These are phyloP conservation scores for Blumeriella jaapii DNA, from an alignment of 2,329 filamentous ascomycete genomes.

Conservation along the genomic window DNA sequence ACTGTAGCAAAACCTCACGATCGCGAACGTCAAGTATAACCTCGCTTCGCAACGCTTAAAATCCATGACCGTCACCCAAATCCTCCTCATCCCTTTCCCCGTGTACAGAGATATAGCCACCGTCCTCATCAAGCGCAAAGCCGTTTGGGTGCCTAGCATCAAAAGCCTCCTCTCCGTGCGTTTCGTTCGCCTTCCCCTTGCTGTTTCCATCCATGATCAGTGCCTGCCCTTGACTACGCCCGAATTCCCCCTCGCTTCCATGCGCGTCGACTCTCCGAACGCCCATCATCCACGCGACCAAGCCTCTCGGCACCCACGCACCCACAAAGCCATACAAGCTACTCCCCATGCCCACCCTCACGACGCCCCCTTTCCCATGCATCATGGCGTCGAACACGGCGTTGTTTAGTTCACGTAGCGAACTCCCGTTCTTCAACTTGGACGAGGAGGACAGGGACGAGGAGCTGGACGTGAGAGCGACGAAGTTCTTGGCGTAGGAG, in stretches of 20 bases:
- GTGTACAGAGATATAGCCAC: conserved; percentile 22
- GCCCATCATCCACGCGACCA: conserved; percentile 94
- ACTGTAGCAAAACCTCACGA: no score
- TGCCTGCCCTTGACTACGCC: no score
- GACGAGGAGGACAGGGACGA: no score
- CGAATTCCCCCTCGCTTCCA: conserved; percentile 9
- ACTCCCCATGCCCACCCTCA: conserved; percentile 77
- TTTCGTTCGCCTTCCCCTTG: conserved; percentile 6
- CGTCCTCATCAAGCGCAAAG: no score
- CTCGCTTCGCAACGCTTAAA: background rate
- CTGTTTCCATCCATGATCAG: conserved; percentile 6
- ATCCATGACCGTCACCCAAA: background rate
- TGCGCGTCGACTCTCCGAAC: conserved; percentile 41
- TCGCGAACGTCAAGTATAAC: no score
- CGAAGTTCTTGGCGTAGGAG: conserved; percentile 52
- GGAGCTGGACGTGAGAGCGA: conserved; percentile 40
- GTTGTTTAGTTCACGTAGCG: conserved; percentile 69
- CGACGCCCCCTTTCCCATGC: conserved; percentile 41
- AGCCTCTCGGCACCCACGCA: conserved; percentile 59
- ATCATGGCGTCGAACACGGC: conserved; percentile 85
- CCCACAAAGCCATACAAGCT: conserved; percentile 79
- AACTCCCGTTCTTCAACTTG: conserved; percentile 34
- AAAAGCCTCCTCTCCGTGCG: conserved; percentile 11
- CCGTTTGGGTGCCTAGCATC: conserved; percentile 5
- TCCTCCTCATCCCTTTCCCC: conserved; percentile 6